A percentile compares a stretch with the other conserved stretches of the same genome.
Evolutionary conservation across 176 grass and related monocot species (phyloP).

Genomic region (Pontederia paniculata): DNA sequence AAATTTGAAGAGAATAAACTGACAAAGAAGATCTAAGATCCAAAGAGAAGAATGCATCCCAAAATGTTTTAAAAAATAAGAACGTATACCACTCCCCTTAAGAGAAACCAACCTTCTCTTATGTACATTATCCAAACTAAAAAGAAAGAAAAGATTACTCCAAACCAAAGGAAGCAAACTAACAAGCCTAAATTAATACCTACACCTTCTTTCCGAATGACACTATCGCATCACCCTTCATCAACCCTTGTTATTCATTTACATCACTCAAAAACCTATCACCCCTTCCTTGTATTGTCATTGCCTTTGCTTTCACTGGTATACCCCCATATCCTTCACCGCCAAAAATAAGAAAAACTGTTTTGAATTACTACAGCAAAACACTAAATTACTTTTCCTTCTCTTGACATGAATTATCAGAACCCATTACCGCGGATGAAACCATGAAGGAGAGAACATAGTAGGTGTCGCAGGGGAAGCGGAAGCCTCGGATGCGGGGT

Average conservation of each 20-base stretch:
- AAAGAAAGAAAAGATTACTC: background rate
- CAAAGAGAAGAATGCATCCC: constrained; percentile 1
- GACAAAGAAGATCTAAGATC: background rate
- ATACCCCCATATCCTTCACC: no score
- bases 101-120: background rate
- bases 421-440: background rate
- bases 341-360: background rate
- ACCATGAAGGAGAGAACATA: background rate
- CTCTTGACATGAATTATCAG: background rate
- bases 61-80: background rate
- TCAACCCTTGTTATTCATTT: no score
- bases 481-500: constrained; percentile 21
- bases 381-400: background rate
- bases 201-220: no score
- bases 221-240: no score
- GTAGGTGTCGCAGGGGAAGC: background rate
- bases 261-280: no score
- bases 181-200: background rate
- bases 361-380: no score
- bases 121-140: background rate
- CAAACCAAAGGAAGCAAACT: background rate
- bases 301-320: no score
- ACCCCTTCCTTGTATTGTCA: no score
- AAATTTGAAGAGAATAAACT: background rate
- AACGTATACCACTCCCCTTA: background rate